Evolutionary conservation across 1,284 basidiomycete genomes (phyloP), one percentile per base, ranked within the genome.

Genomic region (Boletus austroedulis): DNA sequence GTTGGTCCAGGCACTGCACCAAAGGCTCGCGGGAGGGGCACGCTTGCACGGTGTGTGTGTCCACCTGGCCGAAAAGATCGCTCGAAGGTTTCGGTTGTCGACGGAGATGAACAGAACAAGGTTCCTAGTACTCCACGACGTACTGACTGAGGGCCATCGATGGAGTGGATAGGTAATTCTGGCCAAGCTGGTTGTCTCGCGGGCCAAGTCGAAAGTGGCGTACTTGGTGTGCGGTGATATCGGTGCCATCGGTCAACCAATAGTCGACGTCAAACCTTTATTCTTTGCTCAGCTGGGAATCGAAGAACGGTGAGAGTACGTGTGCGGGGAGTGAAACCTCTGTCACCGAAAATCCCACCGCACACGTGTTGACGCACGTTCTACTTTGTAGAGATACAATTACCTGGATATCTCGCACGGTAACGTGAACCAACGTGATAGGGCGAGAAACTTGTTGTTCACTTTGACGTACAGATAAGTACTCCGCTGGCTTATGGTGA

Each of bases 1-100:
- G 47, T 43, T 46, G 26, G 8, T 28, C 29, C 36, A 43, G 51
- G 32, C 28, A 47, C 43, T 28, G 29, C 19, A 28, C 32, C 15
- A 11, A 46, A 62, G 63, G 51, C 43, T 66, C 62, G 58, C 62
- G 64, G 64, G 62, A 64, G 44, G n/a, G 23, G n/a, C 9, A 7
- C 28, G 17, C 19, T 40, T 23, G 21, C 10, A 40, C 28, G 6
- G 38, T 24, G 15, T 19, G 12, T 29, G 36, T 19, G 29, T 57
- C 51, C 21, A 31, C 4, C 7, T 10, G 14, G 24, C 12, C 19
- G 26, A 21, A 34, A 11, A 5, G 21, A 40, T 43, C 41, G 31
- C 38, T 43, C 15, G 43, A 46, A 12, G 15, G 10, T 15, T 19
- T n/a, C 7, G n/a, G 29, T 5, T 45, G 31, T 40, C 38, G 17